A percentile compares a stretch with the other conserved stretches of the same genome.
Evolutionary conservation across 176 grass and related monocot species (phyloP).

Genomic region (Echinochloa phyllopogon): DNA sequence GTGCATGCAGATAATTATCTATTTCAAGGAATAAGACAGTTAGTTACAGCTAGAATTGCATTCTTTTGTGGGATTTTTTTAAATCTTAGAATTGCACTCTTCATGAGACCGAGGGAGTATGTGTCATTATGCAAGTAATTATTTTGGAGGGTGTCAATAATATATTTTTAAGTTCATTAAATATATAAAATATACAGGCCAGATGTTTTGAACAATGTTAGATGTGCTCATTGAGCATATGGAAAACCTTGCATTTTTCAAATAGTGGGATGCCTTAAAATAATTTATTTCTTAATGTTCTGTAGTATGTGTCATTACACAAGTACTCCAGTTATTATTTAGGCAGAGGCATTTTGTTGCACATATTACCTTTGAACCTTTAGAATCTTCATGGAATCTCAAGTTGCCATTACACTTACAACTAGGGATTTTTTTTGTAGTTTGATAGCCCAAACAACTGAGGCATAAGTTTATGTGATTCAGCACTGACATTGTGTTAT

Average conservation of each 20-base stretch:
- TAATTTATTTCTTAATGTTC: not conserved
- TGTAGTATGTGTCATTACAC: not conserved
- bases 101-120: not conserved
- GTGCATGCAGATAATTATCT: no score
- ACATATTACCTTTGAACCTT: not conserved
- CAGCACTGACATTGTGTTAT: conserved; percentile 1
- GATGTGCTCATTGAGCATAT: not conserved
- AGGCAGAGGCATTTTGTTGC: not conserved
- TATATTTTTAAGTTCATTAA: no score
- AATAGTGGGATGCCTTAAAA: not conserved
- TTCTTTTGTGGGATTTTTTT: no score
- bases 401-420: conserved; percentile 10
- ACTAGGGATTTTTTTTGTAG: not conserved
- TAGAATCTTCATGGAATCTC: conserved; percentile 17
- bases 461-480: not conserved
- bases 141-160: no score
- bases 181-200: no score
- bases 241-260: not conserved
- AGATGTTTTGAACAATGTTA: not conserved
- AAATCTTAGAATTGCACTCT: no score
- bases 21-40: no score
- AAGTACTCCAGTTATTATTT: not conserved
- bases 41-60: no score
- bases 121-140: not conserved
- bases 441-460: not conserved